phyloP scores from a whole-genome alignment of 129 eudicot genomes.

The Lactuca sativa region DNA sequence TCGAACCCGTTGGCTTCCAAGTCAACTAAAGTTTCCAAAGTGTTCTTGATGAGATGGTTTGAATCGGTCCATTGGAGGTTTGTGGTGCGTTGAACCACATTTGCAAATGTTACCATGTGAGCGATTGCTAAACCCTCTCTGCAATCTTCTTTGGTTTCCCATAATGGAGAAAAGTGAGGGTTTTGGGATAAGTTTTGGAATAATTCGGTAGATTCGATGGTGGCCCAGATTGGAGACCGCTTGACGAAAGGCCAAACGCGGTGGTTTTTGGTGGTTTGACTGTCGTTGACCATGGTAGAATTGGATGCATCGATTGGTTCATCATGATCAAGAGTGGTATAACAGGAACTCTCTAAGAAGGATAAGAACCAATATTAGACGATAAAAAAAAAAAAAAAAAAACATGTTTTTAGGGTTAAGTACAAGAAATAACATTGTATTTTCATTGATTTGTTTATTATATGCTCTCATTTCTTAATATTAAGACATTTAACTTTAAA shows the following conservation, averaged over 20 bases:
- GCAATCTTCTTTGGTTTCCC: constrained; percentile 9
- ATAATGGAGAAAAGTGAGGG: constrained; percentile 40
- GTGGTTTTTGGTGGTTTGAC: constrained; percentile 14
- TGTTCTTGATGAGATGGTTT: constrained; percentile 10
- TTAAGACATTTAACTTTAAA: too few relatives aligned
- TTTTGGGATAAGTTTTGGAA: constrained; percentile 25
- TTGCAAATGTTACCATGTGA: constrained; percentile 35
- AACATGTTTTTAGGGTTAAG: neutral
- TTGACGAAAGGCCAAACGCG: constrained; percentile 37
- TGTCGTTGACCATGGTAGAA: neutral
- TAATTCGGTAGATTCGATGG: constrained; percentile 30
- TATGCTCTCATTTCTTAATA: too few relatives aligned
- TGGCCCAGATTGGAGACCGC: constrained; percentile 42
- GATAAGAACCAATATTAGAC: neutral
- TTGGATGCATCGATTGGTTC: constrained; percentile 9
- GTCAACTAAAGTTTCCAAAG: constrained; percentile 29
- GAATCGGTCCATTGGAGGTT: constrained; percentile 32
- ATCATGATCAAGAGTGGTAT: neutral
- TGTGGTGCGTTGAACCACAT: constrained; percentile 21
- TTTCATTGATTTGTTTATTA: too few relatives aligned
- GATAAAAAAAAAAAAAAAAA: neutral
- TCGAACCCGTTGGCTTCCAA: constrained; percentile 46
- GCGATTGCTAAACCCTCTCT: constrained; percentile 52
- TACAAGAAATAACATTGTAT: too few relatives aligned
- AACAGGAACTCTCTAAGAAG: constrained; percentile 8